A percentile compares a stretch with the other conserved stretches of the same genome.
These are phyloP conservation scores for Verticillium alfalfae DNA, from an alignment of 2,329 filamentous ascomycete genomes.

Conservation along the genomic window DNA sequence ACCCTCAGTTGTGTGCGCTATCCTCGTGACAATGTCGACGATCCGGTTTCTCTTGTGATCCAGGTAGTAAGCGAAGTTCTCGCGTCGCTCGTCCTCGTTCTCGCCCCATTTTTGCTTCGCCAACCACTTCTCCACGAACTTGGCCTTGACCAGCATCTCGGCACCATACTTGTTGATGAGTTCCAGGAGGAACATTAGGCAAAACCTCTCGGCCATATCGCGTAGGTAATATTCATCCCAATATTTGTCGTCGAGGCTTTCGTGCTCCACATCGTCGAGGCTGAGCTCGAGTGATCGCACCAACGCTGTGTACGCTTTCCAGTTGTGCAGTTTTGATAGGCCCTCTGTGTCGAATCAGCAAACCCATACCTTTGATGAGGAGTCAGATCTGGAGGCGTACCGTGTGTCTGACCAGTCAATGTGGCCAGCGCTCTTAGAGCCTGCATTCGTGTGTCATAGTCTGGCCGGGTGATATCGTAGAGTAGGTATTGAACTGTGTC, in stretches of 20 bases:
- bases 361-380: no score
- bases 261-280: slow-evolving; percentile 42
- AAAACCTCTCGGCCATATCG: slow-evolving; percentile 56
- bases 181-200: slow-evolving; percentile 50
- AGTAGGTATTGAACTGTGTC: slow-evolving; percentile 45
- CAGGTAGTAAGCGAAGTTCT: slow-evolving; percentile 49
- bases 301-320: slow-evolving; percentile 48
- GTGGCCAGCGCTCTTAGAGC: slow-evolving; percentile 52
- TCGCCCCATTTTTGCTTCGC: slow-evolving; percentile 65
- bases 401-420: slow-evolving; percentile 36
- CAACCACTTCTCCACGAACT: slow-evolving; percentile 70
- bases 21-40: slow-evolving; percentile 44
- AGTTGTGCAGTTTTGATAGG: slow-evolving; percentile 42
- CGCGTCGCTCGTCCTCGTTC: slow-evolving; percentile 42
- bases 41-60: slow-evolving; percentile 44
- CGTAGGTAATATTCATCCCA: slow-evolving; percentile 61
- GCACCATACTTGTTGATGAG: slow-evolving; percentile 56
- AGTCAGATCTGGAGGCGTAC: neutral
- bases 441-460: slow-evolving; percentile 53
- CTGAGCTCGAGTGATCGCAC: slow-evolving; percentile 56
- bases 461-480: slow-evolving; percentile 51
- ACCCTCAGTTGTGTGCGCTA: slow-evolving; percentile 45
- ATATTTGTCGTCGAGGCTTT: slow-evolving; percentile 45
- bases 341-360: slow-evolving; percentile 25
- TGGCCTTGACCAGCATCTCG: slow-evolving; percentile 53